These are phyloP conservation scores for Termitomyces sp. DNA, from an alignment of 768 basidiomycete species.

Conservation along the genomic window DNA sequence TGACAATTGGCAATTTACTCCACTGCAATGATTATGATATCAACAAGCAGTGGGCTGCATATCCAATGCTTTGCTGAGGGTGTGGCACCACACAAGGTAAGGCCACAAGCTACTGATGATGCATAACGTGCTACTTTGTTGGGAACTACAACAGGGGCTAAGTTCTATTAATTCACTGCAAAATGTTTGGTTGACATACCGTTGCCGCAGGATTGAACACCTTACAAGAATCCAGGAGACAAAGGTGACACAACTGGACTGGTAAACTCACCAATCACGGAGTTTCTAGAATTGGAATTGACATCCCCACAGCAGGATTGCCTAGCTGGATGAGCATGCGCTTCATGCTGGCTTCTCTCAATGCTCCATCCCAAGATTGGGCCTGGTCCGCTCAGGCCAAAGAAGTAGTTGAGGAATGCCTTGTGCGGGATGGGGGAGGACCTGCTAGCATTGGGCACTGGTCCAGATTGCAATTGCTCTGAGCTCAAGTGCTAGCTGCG, in stretches of 20 bases:
- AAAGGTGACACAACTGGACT: background rate
- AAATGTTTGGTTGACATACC: conserved; percentile 29
- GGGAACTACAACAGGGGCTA: conserved; percentile 39
- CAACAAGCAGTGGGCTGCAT: no score
- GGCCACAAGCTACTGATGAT: conserved; percentile 43
- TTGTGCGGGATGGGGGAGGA: conserved; percentile 68
- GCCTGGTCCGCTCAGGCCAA: conserved; percentile 85
- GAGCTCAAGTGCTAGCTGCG: conserved; percentile 21
- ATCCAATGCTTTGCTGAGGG: conserved; percentile 69
- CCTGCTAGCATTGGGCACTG: conserved; percentile 21
- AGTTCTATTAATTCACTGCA: background rate
- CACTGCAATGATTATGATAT: no score
- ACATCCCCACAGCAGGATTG: no score
- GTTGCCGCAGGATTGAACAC: conserved; percentile 69
- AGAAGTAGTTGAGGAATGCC: conserved; percentile 96
- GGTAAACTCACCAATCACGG: conserved; percentile 56
- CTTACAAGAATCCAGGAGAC: conserved; percentile 26
- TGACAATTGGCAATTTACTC: no score
- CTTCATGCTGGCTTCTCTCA: conserved; percentile 29
- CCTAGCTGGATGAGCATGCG: conserved; percentile 12
- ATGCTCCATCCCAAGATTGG: conserved; percentile 55
- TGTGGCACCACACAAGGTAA: conserved; percentile 47
- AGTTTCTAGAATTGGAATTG: conserved; percentile 66
- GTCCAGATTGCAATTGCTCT: conserved; percentile 23
- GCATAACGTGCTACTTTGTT: conserved; percentile 46